Evolutionary conservation across 2,329 filamentous ascomycete genomes (phyloP).

Genomic region (Colletotrichum sp.): DNA sequence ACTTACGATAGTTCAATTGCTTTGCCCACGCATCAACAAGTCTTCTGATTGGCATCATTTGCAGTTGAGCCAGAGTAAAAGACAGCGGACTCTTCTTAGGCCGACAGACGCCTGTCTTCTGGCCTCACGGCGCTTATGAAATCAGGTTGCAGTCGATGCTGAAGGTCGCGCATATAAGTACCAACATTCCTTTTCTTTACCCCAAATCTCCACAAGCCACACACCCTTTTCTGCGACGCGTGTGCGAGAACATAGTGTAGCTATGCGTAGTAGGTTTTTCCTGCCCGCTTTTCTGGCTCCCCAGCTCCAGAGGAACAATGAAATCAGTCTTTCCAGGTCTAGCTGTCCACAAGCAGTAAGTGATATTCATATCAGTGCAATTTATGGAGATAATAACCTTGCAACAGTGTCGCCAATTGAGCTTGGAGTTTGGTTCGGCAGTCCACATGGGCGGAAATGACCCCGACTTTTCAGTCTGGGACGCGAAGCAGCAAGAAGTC

Average conservation of each 20-base stretch:
- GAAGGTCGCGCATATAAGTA: not conserved
- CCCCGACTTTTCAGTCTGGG: not conserved
- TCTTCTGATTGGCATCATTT: not conserved
- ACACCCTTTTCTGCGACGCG: accelerated
- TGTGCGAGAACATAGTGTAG: accelerated
- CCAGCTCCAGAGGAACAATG: not conserved
- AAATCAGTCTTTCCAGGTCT: not conserved
- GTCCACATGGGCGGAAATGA: not conserved
- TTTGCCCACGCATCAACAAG: not conserved
- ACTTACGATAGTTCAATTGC: not conserved
- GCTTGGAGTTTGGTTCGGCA: not conserved
- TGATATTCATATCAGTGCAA: not conserved
- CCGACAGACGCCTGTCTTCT: not conserved
- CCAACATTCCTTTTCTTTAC: not conserved
- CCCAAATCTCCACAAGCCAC: not conserved
- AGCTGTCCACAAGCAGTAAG: not conserved
- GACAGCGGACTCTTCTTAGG: not conserved
- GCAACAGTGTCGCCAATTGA: not conserved
- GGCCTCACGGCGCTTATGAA: not conserved
- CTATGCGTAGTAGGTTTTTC: not conserved
- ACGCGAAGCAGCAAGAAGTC: not conserved
- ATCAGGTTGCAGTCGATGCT: not conserved
- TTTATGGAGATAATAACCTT: accelerated
- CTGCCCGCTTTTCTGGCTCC: not conserved
- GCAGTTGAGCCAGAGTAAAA: not conserved